Conservation (phyloP, 2,329 filamentous ascomycete genomes). For the Orbilia javanica region DNA sequence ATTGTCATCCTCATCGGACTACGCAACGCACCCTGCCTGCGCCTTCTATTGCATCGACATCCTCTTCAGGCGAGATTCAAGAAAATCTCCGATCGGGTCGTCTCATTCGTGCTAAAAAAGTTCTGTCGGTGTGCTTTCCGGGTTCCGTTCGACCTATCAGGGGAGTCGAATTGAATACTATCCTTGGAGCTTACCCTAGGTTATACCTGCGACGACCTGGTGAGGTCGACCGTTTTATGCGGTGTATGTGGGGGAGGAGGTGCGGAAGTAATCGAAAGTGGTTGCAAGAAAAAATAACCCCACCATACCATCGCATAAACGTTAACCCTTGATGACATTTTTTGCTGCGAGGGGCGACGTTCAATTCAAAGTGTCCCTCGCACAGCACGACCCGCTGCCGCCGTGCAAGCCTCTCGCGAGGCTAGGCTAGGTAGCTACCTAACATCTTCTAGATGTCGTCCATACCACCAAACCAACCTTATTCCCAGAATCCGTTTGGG, state of each 20-base stretch:
- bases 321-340: conserved; percentile 16
- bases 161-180: background rate
- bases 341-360: conserved; percentile 27
- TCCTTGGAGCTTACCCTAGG: background rate
- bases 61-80: conserved; percentile 7
- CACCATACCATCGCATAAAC: conserved; percentile 50
- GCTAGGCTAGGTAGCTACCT: conserved; percentile 22
- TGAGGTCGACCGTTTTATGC: conserved; percentile 1
- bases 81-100: conserved; percentile 50
- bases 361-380: conserved; percentile 19
- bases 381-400: conserved; percentile 15
- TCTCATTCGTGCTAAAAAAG: conserved; percentile 6
- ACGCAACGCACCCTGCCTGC: conserved; percentile 37
- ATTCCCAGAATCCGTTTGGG: conserved; percentile 48
- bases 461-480: conserved; percentile 48
- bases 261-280: conserved; percentile 40
- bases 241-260: conserved; percentile 7
- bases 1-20: conserved; percentile 49
- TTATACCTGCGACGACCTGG: conserved; percentile 25
- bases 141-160: conserved; percentile 43
- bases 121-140: background rate
- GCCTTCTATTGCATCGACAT: conserved; percentile 19
- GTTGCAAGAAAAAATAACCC: conserved; percentile 20
- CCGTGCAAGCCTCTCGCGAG: conserved; percentile 16
- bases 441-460: conserved; percentile 46